Evolutionary conservation across 768 basidiomycete genomes (phyloP), one percentile per base, ranked within the genome.

Genomic region (Auriculariales sp.): DNA sequence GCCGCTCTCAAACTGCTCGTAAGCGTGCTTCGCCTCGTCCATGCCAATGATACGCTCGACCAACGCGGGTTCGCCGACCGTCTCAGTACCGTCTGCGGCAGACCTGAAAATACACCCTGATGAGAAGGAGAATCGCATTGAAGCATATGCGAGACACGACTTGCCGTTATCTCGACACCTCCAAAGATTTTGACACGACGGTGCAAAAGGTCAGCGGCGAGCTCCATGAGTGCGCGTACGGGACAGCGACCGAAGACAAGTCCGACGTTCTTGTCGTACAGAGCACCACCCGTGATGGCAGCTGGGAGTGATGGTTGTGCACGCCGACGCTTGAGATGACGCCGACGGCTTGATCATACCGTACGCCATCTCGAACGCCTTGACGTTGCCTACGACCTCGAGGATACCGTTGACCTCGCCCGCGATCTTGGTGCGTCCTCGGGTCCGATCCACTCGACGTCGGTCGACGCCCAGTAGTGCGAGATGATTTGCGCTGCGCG

Each of bases 171-270:
- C n/a, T n/a, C n/a, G n/a, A n/a, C n/a, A n/a, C n/a, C n/a, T n/a
- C n/a, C n/a, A n/a, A n/a, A n/a, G n/a, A n/a, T n/a, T n/a, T n/a
- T n/a, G n/a, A n/a, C n/a, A n/a, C 66, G 15, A 81, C 83, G 54
- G 88, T 81, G 1, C 28, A 90, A 64, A 27, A 89, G 61, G 55
- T 79, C 79, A 33, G 83, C 71, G 2, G 84, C 86, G 50, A 74
- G 62, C 9, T 81, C 80, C 56, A 88, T 79, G 74, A 87, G 77
- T 1, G 84, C 77, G 12, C 81, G 76, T 3, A 84, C 83, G 14
- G 84, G 86, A 55, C 85, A 88, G 9, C 85, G 76, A 7, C 87
- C 87, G 59, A 88, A 89, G 57, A 85, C 80, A 24, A 86, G 67
- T 1, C 81, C 83, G 5, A 86, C 72, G 61, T 88, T 89, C 64